Base-by-base conservation (phyloP, 2,329 filamentous ascomycete genomes). In the Phaeosphaeriaceae sp. region DNA sequence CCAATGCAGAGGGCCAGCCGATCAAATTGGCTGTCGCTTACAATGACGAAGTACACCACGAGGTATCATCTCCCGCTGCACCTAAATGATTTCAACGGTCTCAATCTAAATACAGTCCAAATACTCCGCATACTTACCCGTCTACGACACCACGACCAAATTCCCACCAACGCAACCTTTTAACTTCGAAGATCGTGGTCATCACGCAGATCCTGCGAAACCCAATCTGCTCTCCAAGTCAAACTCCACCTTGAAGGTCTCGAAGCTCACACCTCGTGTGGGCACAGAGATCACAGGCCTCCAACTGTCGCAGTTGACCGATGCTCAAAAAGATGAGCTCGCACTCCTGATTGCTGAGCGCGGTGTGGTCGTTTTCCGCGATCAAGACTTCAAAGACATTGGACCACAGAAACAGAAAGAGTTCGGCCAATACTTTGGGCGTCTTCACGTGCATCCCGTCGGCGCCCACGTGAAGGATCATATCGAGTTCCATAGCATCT, bases 371-470 rank as follows among this genome's bases (percentile, higher is more conserved):
- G 78, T 80, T 6, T 83, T 83, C 70, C 80, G 80, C 11, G 72
- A 81, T 44, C 79, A 83, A 59, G 80, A 84, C 55, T 77, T 84
- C 49, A 78, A 82, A 21, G 77, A 81, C 59, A 77, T 76, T n/a
- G 79, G 81, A 7, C 79, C 79, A 3, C 76, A 73, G 2, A 69
- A 67, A 17, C 80, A 81, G 63, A 77, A 81, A 55, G 71, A 77
- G 1, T 82, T 82, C 59, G 80, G 80, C 71, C 68, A 77, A 40
- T 73, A 82, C 54, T 83, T 82, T 64, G 81, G 81, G 19, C 53
- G 64, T 13, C 52, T 70, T 2, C 66, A 68, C 49, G 59, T 70
- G 3, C 67, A 70, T 30, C 67, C 67, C 0, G 66, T 70, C 6
- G 68, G 68, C 13, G 68, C 68, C 1, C 67, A 71, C 21, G 66